Evolutionary conservation across 2,329 filamentous ascomycete genomes (phyloP), one percentile per base, ranked within the genome.

Genomic region (Cadophora sp.): DNA sequence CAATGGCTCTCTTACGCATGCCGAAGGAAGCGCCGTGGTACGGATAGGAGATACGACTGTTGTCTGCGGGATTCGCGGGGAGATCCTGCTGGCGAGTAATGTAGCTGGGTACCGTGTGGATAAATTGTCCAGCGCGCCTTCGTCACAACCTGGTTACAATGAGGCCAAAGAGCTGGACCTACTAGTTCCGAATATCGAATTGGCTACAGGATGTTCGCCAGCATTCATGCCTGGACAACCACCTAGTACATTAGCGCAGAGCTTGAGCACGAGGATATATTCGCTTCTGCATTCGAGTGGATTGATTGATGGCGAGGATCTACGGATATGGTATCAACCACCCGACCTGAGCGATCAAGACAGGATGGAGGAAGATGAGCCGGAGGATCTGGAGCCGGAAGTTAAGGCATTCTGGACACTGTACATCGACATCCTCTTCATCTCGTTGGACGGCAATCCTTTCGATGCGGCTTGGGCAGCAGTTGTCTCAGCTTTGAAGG

Each of bases 341-440:
- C 82, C 39, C 82, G 80, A 81, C 20, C 78, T 82, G 30, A 81
- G 80, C 18, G 81, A 83, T 18, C 82, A 84, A 24, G 82, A 83
- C 4, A 77, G 74, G 18, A 80, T 78, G 53, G 79, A 81, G 13
- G 77, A 77, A 7, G 76, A 77, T n/a, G 72, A 69, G 22, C 74
- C 73, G 13, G 74, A 76, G 9, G 74, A 75, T 3, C 68, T 77
- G 62, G 78, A 78, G 43, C 77, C 78, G 8, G 84, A 88, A 69
- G 79, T 95, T 13, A 95, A 92, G 77, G 96, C 91, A 0, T 98
- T 96, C 79, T 99, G 95, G 96, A 90, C 92, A 11, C 87, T 99
- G 22, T 97, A 97, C 79, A 92, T 99, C 71, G 95, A 98, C 76
- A 84, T 97, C n/a, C 87, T 97, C 76, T 96, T 97, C 80, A 90